Base-by-base conservation (phyloP, 73 alveolate genomes). In the Paramecium sonneborni region DNA sequence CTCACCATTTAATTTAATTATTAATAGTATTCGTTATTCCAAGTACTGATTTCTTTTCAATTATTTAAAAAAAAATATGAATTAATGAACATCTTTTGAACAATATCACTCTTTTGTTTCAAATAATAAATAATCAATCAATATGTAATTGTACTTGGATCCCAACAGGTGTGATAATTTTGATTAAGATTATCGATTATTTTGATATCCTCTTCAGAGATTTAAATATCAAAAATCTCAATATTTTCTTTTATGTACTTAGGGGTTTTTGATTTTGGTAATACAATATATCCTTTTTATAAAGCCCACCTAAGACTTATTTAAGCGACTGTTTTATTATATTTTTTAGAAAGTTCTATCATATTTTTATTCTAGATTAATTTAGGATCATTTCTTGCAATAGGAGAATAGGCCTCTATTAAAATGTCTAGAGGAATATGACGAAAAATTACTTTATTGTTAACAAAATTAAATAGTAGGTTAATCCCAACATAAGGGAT, bases 371-470 rank as follows among this genome's bases (percentile, higher is more conserved):
- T 94, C 76, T 94, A 57, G 90, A 95, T 93, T 41, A 96, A 85
- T 88, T 94, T 87, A 41, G 92, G 92, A 87, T 95, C 92, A 56
- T 92, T 92, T 69, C 96, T 95, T 6, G 99, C 99, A 39, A 97
- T 92, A 20, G 99, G 99, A 9, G 98, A 96, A 72, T 95, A 95
- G 32, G 98, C 98, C 35, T 85, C 97, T 21, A 97, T 86, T 32
- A 87, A 68, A 10, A 97, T 96, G 44, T 92, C 94, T 38, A 93
- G 41, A 28, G 6, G 9, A 1, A 62, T 26, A 74, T 21, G 6
- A 37, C 37, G 9, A 1, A 30, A 24, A 24, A 28, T 37, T 74
- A 74, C 87, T 74, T 14, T 74, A 18, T 62, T 92, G 79, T 55
- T 94, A 20, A 85, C 98, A 96, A 76, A 62, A 94, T 72, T 96